phyloP scores from a whole-genome alignment of 2,329 filamentous ascomycete genomes.

The Chrysoporthe cubensis region DNA sequence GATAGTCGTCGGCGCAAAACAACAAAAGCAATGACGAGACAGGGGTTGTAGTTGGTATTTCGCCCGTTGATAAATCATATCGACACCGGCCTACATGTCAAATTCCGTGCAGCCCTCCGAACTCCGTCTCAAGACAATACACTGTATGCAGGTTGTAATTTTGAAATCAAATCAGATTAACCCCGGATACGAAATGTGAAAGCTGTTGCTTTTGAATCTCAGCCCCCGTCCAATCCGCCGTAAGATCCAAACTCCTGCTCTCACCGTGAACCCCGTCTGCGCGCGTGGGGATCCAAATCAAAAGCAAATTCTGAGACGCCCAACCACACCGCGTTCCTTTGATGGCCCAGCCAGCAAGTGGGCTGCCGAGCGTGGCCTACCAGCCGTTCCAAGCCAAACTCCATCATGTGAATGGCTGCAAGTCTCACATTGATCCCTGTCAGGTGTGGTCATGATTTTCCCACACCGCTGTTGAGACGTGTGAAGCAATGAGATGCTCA shows the following conservation, averaged over 20 bases:
- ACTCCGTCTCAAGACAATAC: background rate
- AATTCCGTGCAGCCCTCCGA: background rate
- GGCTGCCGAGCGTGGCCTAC: slow-evolving; percentile 23
- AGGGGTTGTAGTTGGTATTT: no score
- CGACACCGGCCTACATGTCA: background rate
- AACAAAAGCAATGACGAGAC: no score
- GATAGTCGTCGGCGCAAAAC: no score
- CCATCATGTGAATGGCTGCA: slow-evolving; percentile 14
- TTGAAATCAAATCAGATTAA: background rate
- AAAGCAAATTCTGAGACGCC: slow-evolving; percentile 5
- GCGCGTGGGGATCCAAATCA: slow-evolving; percentile 1
- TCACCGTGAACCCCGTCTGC: background rate
- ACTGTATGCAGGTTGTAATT: background rate
- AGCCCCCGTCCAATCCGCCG: background rate
- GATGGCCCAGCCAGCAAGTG: slow-evolving; percentile 15
- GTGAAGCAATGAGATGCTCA: background rate
- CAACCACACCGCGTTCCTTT: slow-evolving; percentile 8
- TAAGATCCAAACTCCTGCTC: slow-evolving; percentile 1
- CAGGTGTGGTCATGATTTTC: slow-evolving; percentile 12
- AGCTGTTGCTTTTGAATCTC: background rate
- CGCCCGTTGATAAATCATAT: no score
- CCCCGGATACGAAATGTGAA: background rate
- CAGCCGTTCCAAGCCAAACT: slow-evolving; percentile 12
- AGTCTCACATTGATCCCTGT: background rate
- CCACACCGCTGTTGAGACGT: slow-evolving; percentile 20